phyloP scores from a whole-genome alignment of 352 stramenopile species.

The Thalassiosira hispida region DNA sequence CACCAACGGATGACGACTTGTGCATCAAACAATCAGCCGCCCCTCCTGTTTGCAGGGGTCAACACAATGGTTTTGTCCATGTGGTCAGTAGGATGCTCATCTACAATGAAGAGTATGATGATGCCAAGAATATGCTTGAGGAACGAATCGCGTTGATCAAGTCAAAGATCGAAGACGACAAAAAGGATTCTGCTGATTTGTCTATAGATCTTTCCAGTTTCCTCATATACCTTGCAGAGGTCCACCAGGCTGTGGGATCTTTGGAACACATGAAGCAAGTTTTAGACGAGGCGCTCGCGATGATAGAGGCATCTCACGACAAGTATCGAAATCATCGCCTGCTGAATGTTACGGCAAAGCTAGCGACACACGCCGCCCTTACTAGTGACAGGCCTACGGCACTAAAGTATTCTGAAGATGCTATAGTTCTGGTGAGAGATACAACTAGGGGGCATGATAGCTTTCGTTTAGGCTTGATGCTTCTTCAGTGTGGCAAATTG shows the following conservation, averaged over 20 bases:
- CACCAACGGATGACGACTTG: not conserved
- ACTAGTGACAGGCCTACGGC: slow-evolving; percentile 15
- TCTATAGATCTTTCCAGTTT: slow-evolving; percentile 14
- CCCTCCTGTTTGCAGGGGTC: not conserved
- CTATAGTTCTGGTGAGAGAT: slow-evolving; percentile 17
- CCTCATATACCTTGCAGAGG: slow-evolving; percentile 4
- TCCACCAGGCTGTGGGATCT: slow-evolving; percentile 10
- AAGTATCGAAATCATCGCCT: slow-evolving; percentile 2
- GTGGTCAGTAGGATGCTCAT: slow-evolving; percentile 17
- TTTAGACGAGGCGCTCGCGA: slow-evolving; percentile 2
- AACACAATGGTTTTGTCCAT: slow-evolving; percentile 11
- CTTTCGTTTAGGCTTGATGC: slow-evolving; percentile 14
- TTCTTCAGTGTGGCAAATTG: slow-evolving; percentile 15
- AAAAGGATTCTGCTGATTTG: slow-evolving; percentile 1
- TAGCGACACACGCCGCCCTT: slow-evolving; percentile 5
- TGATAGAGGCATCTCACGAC: slow-evolving; percentile 3
- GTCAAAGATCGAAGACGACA: slow-evolving; percentile 10
- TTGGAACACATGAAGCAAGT: slow-evolving; percentile 20
- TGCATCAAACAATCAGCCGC: slow-evolving; percentile 3
- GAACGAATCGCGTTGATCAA: slow-evolving; percentile 5
- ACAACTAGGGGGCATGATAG: not conserved
- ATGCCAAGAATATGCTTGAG: not conserved
- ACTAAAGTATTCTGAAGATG: slow-evolving; percentile 25
- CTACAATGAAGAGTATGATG: slow-evolving; percentile 18
- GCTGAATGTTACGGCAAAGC: slow-evolving; percentile 20